phyloP scores from a whole-genome alignment of 345 rosid genomes.

The Eucalyptus curtisii region DNA sequence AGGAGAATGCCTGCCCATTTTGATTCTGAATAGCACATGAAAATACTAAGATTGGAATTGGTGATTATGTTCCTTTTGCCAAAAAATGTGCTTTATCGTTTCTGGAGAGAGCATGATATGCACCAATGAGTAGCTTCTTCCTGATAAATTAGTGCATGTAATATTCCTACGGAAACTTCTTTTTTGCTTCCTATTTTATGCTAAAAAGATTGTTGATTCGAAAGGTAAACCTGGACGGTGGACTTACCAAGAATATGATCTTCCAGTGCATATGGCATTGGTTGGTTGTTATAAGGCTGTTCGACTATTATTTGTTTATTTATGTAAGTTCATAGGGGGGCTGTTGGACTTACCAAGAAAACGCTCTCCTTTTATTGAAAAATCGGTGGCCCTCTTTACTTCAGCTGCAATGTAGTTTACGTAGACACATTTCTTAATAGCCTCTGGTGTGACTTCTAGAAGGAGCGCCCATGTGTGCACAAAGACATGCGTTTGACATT shows the following conservation, averaged over 20 bases:
- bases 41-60: neutral
- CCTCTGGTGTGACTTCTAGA: neutral
- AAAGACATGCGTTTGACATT: neutral
- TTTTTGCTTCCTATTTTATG: neutral
- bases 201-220: neutral
- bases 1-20: neutral
- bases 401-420: neutral
- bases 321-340: neutral
- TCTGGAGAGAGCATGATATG: no score
- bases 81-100: neutral
- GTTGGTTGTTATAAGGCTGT: neutral
- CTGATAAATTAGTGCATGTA: no score
- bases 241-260: neutral
- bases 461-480: neutral
- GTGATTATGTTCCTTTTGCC: neutral
- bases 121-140: no score
- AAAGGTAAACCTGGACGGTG: neutral
- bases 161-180: no score
- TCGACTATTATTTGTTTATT: neutral
- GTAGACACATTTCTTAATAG: neutral
- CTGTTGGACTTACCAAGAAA: no score
- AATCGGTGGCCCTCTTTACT: neutral
- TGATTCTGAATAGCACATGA: neutral
- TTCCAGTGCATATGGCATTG: neutral
- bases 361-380: neutral